Base-by-base conservation (phyloP, 176 grass and related monocot genomes). In the Urochloa ruziziensis region DNA sequence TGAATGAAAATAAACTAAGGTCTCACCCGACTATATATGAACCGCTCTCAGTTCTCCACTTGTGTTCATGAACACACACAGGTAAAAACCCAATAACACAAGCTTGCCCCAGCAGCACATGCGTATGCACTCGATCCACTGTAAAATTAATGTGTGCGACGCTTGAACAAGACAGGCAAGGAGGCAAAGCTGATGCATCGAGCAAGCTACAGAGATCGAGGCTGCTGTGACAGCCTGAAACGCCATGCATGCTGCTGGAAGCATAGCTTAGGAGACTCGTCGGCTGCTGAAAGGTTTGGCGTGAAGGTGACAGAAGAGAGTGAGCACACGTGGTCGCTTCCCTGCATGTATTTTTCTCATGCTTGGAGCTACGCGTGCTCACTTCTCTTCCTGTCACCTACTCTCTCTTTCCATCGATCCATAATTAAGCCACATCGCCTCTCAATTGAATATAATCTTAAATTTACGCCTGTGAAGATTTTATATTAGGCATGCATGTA, bases 301-400 rank as follows among this genome's bases (percentile, higher is more conserved):
- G 3, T n/a, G 35, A 13, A 42, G 77, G 77, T 80, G 77, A 80
- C 77, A 80, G 62, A 79, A 79, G 76, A 80, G 77, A 80, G 77
- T 80, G 62, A 80, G 77, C 77, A 80, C 77, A 67, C 19, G 77
- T 80, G 77, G 77, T 66, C 6, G 28, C 47, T 66, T 24, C 43
- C 28, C 47, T 35, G 60, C 60, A 52, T 80, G 13, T 1, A 40
- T 0, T 34, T 49, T 8, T 35, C 28, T 66, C 60, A n/a, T 79
- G 77, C 59, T 64, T 24, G 77, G 77, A 34, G 77, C 77, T 79
- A 65, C 19, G 28, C 19, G 77, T 79, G 77, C 77, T 79, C 77
- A 79, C 77, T 79, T 65, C 29, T 65, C 77, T 65, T 24, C 12
- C 18, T 79, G 76, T 79, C 60, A 65, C 19, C 59, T 49, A 1